Evolutionary conservation across 495 filamentous ascomycete genomes (phyloP).

Genomic region (Venustampulla echinocandica): DNA sequence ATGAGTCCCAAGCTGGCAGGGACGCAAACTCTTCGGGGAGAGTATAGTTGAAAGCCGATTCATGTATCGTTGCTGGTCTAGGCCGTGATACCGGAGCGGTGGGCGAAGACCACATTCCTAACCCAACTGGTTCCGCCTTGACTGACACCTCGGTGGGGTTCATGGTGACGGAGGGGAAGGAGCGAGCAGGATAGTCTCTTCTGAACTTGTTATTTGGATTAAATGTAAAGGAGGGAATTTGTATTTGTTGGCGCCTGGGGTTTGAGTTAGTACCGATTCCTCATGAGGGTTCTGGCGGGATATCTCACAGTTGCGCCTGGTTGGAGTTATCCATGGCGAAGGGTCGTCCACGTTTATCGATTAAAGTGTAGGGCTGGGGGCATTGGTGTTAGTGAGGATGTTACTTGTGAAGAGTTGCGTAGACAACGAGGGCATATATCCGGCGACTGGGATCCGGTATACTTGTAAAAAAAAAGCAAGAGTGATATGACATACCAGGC

Average conservation of each 20-base stretch:
- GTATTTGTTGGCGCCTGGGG: conserved; percentile 22
- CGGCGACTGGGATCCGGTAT: conserved; percentile 12
- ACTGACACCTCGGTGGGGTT: conserved; percentile 21
- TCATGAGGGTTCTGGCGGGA: conserved; percentile 3
- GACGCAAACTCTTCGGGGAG: conserved; percentile 41
- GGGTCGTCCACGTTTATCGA: conserved; percentile 15
- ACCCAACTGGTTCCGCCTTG: conserved; percentile 17
- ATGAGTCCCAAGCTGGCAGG: conserved; percentile 46
- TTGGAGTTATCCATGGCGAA: conserved; percentile 23
- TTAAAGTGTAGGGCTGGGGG: conserved; percentile 6
- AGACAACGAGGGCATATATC: conserved; percentile 8
- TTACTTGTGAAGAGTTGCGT: conserved; percentile 17
- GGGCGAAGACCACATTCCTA: conserved; percentile 24
- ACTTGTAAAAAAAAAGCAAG: conserved; percentile 1
- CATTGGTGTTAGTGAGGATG: too few relatives aligned
- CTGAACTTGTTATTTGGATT: conserved; percentile 24
- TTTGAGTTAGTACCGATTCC: conserved; percentile 10
- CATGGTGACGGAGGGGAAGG: conserved; percentile 23
- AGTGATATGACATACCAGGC: conserved; percentile 17
- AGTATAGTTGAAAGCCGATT: conserved; percentile 47
- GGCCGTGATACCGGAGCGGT: conserved; percentile 23
- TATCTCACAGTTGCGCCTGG: conserved; percentile 22
- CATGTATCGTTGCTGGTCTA: conserved; percentile 48
- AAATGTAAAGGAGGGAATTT: conserved; percentile 24
- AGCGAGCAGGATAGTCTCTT: conserved; percentile 24